Base-by-base conservation (phyloP, 176 grass and related monocot genomes). In the Eremochloa ophiuroides region DNA sequence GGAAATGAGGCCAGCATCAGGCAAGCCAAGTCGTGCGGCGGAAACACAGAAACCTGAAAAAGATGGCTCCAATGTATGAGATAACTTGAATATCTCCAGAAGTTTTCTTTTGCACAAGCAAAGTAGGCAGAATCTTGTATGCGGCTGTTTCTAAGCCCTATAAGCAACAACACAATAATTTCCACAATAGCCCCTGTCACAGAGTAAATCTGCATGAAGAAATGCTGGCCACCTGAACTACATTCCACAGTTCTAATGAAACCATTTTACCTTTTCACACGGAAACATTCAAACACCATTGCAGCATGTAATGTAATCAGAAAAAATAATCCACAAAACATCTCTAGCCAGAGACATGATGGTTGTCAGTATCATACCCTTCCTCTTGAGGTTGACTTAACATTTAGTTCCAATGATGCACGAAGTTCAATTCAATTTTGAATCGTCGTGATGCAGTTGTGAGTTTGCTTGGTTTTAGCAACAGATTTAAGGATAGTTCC, bases 1-100 rank as follows among this genome's bases (percentile, higher is more conserved):
- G 3, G 96, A 98, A 74, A 95, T 93, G 65, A 98, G 88, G 75
- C 96, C 91, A 40, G 71, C 96, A 91, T 98, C 93, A 59, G 96
- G 93, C 82, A 98, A 84, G 59, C 90, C 96, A 79, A 98, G 80
- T 11, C 91, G 82, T 0, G 88, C 87, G 1, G 96, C 96, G 66
- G 96, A 98, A 85, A 98, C 80, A 59, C 93, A 95, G 73, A 98
- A 98, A 73, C 95, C 95, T 98, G 66, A 56, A 85, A 64, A 42
- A 16, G 59, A 67, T 26, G 7, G 18, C 18, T 86, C 27, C 28
- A 84, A 71, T 53, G 47, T 56, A 75, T 78, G 9, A 69, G 66
- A 39, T 40, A 67, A 14, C 78, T 41, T 77, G 31, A 77, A 53
- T 35, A 64, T 47, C 23, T 33, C 39, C 62, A 26, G 62, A 62